phyloP scores from a whole-genome alignment of 2,329 filamentous ascomycete species.

The Atkinsonella hypoxylon region DNA sequence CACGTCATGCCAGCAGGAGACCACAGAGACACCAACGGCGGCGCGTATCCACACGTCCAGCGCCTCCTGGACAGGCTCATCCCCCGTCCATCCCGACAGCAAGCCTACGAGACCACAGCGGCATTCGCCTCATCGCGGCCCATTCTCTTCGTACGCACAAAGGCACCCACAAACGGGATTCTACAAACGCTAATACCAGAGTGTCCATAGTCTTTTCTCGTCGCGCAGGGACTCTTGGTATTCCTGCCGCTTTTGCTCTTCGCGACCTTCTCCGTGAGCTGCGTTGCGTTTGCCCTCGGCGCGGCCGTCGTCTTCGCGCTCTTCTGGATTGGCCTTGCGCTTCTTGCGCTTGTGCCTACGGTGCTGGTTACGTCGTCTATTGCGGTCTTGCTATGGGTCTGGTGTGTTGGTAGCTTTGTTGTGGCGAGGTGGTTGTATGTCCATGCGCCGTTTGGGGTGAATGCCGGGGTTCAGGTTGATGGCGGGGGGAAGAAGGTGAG shows the following conservation, averaged over 20 bases:
- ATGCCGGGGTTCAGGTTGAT: constrained; percentile 12
- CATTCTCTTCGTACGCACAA: constrained; percentile 49
- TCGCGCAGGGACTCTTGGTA: constrained; percentile 51
- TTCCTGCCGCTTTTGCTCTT: constrained; percentile 59
- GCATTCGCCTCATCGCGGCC: constrained; percentile 53
- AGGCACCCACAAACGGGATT: neutral
- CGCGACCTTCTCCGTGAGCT: constrained; percentile 49
- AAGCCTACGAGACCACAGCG: constrained; percentile 38
- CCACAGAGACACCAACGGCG: constrained; percentile 11
- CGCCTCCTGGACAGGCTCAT: constrained; percentile 39
- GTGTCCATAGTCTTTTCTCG: constrained; percentile 61
- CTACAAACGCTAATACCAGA: too few species aligned
- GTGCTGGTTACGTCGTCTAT: constrained; percentile 53
- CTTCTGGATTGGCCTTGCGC: constrained; percentile 54
- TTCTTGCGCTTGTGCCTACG: constrained; percentile 56
- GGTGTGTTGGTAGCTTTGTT: constrained; percentile 50
- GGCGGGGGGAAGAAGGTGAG: constrained; percentile 10
- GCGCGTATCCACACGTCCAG: constrained; percentile 28
- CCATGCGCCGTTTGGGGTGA: constrained; percentile 15
- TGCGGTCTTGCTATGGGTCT: constrained; percentile 54
- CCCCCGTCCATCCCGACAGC: constrained; percentile 47
- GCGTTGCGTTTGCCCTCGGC: constrained; percentile 49
- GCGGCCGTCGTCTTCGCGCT: constrained; percentile 53
- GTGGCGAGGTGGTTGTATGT: constrained; percentile 34
- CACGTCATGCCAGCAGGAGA: constrained; percentile 2